Conservation (phyloP, 306 rosid genomes). For the Acacia acuminata region DNA sequence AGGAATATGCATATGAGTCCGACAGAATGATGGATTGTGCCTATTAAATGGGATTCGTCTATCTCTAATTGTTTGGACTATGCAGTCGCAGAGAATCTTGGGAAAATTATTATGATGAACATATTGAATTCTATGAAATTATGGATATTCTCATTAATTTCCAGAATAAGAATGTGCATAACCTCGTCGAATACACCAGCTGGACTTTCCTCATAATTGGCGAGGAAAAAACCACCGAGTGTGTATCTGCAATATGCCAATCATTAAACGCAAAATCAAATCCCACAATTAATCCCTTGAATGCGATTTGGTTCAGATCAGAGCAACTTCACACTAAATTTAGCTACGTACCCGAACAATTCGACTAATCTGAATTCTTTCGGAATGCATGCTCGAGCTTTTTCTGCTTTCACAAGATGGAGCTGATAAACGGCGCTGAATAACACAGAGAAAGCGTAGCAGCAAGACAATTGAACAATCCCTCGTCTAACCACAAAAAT, state of each 20-base stretch:
- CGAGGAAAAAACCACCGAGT: conserved; percentile 94
- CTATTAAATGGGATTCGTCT: neutral
- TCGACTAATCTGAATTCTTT: conserved; percentile 84
- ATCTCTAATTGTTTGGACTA: neutral
- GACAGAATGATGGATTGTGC: neutral
- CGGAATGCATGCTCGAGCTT: conserved; percentile 78
- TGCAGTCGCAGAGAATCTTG: neutral
- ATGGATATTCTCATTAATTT: neutral
- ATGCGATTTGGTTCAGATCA: neutral
- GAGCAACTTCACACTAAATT: neutral
- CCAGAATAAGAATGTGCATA: conserved; percentile 13
- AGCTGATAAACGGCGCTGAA: conserved; percentile 90
- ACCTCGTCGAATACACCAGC: conserved; percentile 95
- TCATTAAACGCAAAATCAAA: neutral
- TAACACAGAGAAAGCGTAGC: neutral
- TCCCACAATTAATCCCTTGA: neutral
- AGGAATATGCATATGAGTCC: neutral
- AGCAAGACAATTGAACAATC: neutral
- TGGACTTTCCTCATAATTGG: conserved; percentile 89
- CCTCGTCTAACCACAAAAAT: neutral
- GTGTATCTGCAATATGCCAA: conserved; percentile 61
- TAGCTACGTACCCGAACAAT: conserved; percentile 72
- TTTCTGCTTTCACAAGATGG: conserved; percentile 83
- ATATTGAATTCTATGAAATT: neutral
- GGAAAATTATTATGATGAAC: neutral